A percentile compares a stretch with the other conserved stretches of the same genome.
phyloP scores from a whole-genome alignment of 1,139 yeast species.

The Blastobotrys aristatus region DNA sequence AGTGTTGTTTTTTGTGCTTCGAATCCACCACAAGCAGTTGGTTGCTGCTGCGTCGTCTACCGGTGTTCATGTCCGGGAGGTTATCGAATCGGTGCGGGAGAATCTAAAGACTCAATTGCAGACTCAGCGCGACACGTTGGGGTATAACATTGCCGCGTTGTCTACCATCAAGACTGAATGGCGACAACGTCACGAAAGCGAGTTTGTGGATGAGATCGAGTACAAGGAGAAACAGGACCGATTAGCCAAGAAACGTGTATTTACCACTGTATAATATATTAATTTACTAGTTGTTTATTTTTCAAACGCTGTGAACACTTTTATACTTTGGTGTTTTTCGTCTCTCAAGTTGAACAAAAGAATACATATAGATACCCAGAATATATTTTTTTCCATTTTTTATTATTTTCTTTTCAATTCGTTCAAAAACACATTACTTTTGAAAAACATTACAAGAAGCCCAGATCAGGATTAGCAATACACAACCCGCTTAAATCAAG shows the following conservation, averaged over 20 bases:
- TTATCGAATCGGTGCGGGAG: slow-evolving; percentile 34
- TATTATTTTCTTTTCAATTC: background rate
- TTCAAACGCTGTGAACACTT: too few relatives aligned
- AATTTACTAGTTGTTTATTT: background rate
- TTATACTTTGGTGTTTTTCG: too few relatives aligned
- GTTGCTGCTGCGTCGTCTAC: slow-evolving; percentile 27
- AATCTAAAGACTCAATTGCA: slow-evolving; percentile 43
- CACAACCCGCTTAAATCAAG: slow-evolving; percentile 12
- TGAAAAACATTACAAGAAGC: background rate
- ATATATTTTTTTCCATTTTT: slow-evolving; percentile 3
- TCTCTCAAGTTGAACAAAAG: background rate
- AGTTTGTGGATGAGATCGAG: slow-evolving; percentile 68
- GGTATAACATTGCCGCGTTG: slow-evolving; percentile 85
- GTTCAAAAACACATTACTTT: background rate
- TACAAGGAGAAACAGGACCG: slow-evolving; percentile 52
- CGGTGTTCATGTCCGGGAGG: slow-evolving; percentile 34
- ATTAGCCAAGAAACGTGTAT: slow-evolving; percentile 64
- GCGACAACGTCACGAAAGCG: slow-evolving; percentile 67
- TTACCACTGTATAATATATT: slow-evolving; percentile 26
- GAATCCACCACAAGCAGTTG: slow-evolving; percentile 68
- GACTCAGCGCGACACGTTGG: slow-evolving; percentile 54
- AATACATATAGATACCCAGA: background rate
- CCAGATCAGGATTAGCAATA: too few relatives aligned
- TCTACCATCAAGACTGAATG: slow-evolving; percentile 70
- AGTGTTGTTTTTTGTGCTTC: slow-evolving; percentile 66